These are phyloP conservation scores for Pulveroboletus frians DNA, from an alignment of 768 basidiomycete species.

Conservation along the genomic window DNA sequence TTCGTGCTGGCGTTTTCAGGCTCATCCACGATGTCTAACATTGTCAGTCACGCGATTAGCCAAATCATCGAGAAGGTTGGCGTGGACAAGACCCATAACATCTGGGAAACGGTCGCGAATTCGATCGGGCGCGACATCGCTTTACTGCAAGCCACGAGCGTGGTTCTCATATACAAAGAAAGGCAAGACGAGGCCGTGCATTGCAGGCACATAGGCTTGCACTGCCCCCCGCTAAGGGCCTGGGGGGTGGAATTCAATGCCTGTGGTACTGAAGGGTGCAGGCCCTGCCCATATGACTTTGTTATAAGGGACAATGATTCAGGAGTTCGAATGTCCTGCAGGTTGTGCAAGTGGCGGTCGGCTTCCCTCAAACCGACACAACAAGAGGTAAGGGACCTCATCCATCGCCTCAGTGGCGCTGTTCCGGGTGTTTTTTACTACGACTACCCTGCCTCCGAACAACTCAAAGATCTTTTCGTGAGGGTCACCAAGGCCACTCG, in stretches of 20 bases:
- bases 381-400: background rate
- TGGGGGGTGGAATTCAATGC: background rate
- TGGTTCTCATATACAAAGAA: background rate
- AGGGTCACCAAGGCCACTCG: background rate
- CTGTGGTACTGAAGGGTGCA: background rate
- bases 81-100: background rate
- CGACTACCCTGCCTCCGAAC: background rate
- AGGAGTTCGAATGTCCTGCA: background rate
- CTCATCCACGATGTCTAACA: background rate
- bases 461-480: background rate
- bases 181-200: background rate
- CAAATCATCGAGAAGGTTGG: background rate
- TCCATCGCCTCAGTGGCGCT: background rate
- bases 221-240: background rate
- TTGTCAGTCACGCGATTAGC: background rate
- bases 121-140: background rate
- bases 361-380: background rate
- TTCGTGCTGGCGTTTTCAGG: background rate
- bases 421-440: background rate
- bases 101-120: background rate
- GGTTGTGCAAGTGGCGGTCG: background rate
- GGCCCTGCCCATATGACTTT: background rate
- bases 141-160: background rate
- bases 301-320: accelerated
- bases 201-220: background rate